These are phyloP conservation scores for Magnusiomyces suaveolens DNA, from an alignment of 1,139 yeast species.

Conservation along the genomic window DNA sequence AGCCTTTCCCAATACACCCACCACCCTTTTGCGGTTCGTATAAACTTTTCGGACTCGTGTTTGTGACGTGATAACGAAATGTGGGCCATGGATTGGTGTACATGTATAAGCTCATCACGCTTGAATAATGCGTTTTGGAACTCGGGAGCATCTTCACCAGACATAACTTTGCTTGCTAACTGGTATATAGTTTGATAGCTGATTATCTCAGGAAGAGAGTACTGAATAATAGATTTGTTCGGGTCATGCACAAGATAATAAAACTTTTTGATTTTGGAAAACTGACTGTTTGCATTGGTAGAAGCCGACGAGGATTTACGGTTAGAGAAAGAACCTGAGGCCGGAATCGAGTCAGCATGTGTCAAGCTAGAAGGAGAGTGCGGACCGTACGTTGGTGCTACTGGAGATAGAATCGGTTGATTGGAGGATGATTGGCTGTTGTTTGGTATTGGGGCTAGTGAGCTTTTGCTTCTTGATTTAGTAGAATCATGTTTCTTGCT, in stretches of 20 bases:
- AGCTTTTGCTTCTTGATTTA: background rate
- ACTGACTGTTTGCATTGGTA: background rate
- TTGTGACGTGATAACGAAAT: conserved; percentile 16
- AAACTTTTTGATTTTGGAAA: conserved; percentile 15
- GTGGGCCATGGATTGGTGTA: conserved; percentile 22
- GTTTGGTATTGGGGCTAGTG: background rate
- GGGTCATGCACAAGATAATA: conserved; percentile 22
- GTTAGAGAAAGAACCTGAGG: background rate
- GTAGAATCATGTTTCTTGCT: background rate
- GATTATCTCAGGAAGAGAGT: conserved; percentile 23
- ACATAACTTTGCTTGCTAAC: conserved; percentile 15
- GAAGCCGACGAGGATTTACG: background rate
- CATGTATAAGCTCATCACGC: conserved; percentile 23
- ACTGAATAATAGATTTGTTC: conserved; percentile 15
- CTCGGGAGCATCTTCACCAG: conserved; percentile 3
- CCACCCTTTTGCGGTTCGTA: conserved; percentile 26
- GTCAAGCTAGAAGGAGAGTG: background rate
- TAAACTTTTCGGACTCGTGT: conserved; percentile 24
- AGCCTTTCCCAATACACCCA: conserved; percentile 28
- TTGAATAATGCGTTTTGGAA: conserved; percentile 7
- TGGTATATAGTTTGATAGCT: conserved; percentile 7
- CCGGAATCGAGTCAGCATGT: background rate
- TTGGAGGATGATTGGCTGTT: conserved; percentile 13
- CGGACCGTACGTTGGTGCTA: background rate
- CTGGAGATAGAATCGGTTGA: conserved; percentile 23